Evolutionary conservation across 2,329 filamentous ascomycete species (phyloP).

Genomic region (Metarhizium anisopliae): DNA sequence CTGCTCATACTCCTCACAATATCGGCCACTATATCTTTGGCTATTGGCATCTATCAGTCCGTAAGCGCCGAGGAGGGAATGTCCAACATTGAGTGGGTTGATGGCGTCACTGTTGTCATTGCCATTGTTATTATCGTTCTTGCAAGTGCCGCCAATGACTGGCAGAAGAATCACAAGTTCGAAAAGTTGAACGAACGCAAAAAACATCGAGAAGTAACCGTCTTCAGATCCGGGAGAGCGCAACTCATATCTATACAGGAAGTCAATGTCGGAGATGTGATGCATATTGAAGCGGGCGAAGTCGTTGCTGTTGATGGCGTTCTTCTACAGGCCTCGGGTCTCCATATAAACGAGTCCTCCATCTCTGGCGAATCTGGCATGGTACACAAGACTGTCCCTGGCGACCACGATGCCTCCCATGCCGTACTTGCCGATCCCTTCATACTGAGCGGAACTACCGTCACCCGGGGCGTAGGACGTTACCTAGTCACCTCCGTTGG

Average conservation of each 20-base stretch:
- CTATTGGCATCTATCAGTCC: constrained; percentile 66
- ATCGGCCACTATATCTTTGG: constrained; percentile 65
- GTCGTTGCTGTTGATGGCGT: constrained; percentile 63
- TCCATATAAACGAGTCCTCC: constrained; percentile 65
- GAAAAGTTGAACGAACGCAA: constrained; percentile 75
- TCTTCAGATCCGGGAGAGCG: constrained; percentile 64
- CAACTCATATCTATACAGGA: constrained; percentile 63
- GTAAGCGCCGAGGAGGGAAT: constrained; percentile 41
- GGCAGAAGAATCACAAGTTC: constrained; percentile 74
- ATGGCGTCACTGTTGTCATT: constrained; percentile 70
- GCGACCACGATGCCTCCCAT: constrained; percentile 50
- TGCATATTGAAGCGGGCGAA: constrained; percentile 66
- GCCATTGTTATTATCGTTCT: constrained; percentile 69
- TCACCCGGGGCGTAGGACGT: constrained; percentile 65
- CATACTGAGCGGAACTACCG: constrained; percentile 70
- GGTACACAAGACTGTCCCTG: constrained; percentile 52
- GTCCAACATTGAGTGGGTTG: constrained; percentile 67
- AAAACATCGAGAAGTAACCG: constrained; percentile 64
- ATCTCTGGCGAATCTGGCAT: constrained; percentile 69
- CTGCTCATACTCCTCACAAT: constrained; percentile 63
- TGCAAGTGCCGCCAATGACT: constrained; percentile 72
- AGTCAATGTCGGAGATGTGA: constrained; percentile 63
- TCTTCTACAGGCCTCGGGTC: constrained; percentile 44
- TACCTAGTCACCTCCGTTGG: constrained; percentile 70
- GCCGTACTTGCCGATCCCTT: constrained; percentile 57